Conservation (phyloP, 1,284 basidiomycete genomes). For the Sanguinoderma infundibulare region DNA sequence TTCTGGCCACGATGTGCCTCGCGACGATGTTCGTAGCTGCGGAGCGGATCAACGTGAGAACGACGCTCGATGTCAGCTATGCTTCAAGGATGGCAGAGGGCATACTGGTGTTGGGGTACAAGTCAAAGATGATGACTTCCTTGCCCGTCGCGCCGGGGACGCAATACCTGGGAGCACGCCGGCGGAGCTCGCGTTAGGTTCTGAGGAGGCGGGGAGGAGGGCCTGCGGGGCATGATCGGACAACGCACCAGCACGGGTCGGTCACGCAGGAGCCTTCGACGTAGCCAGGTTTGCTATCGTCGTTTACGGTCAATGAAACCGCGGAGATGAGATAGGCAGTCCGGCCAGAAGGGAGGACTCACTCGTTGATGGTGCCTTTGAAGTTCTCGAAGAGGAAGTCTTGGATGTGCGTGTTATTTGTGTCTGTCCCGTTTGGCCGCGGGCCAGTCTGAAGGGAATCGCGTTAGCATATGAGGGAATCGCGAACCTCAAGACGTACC, state of each 20-base stretch:
- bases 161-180: constrained; percentile 38
- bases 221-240: neutral
- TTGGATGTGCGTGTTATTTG: constrained; percentile 58
- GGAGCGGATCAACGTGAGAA: neutral
- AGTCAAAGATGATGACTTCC: constrained; percentile 61
- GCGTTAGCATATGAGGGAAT: no score
- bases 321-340: neutral
- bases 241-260: constrained; percentile 56
- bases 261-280: constrained; percentile 61
- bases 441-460: constrained; percentile 41
- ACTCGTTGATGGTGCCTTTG: constrained; percentile 57
- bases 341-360: constrained; percentile 23
- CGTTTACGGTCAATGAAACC: neutral
- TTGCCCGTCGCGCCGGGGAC: constrained; percentile 59
- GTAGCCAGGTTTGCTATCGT: constrained; percentile 44
- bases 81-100: no score
- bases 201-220: neutral
- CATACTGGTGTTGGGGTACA: constrained; percentile 56
- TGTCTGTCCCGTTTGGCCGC: constrained; percentile 45
- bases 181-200: neutral
- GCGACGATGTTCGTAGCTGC: constrained; percentile 53
- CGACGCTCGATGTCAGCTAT: no score
- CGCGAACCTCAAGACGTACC: constrained; percentile 35
- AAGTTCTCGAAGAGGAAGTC: constrained; percentile 63
- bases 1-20: constrained; percentile 49